These are phyloP conservation scores for Sporisorium iseilematis-ciliati DNA, from an alignment of 1,284 basidiomycete genomes.

Conservation along the genomic window DNA sequence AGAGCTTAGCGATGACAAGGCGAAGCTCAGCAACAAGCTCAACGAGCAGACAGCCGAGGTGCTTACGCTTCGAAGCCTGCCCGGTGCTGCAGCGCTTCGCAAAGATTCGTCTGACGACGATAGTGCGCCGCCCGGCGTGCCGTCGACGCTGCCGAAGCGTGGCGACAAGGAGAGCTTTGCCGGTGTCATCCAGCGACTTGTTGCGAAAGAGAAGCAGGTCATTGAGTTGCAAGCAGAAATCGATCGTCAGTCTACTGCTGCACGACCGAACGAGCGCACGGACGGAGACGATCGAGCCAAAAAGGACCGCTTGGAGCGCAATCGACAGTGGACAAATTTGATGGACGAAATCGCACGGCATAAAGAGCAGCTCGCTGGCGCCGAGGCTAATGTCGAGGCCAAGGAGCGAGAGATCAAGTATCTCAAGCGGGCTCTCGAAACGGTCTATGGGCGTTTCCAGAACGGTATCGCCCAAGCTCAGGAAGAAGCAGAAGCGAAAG, in stretches of 20 bases:
- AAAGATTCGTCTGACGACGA: constrained; percentile 25
- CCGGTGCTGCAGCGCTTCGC: constrained; percentile 20
- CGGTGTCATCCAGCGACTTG: constrained; percentile 83
- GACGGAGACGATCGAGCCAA: constrained; percentile 69
- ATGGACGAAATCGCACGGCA: constrained; percentile 82
- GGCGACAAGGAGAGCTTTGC: constrained; percentile 74
- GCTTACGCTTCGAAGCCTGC: constrained; percentile 77
- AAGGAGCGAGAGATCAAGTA: constrained; percentile 82
- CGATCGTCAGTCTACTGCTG: constrained; percentile 71
- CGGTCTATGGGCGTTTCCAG: constrained; percentile 82
- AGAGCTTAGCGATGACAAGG: constrained; percentile 77
- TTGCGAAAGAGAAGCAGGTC: constrained; percentile 87
- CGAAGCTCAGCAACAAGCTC: constrained; percentile 74
- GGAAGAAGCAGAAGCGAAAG: constrained; percentile 45
- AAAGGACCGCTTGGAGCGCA: constrained; percentile 83
- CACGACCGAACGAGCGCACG: constrained; percentile 43
- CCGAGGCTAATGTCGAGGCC: constrained; percentile 73
- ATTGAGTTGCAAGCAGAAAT: constrained; percentile 80
- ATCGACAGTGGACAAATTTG: constrained; percentile 81
- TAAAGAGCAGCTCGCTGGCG: constrained; percentile 76
- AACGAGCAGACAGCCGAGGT: constrained; percentile 77
- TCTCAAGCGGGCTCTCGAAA: constrained; percentile 84
- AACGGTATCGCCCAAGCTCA: constrained; percentile 70
- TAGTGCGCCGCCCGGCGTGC: constrained; percentile 9
- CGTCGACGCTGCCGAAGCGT: constrained; percentile 38